Conservation (phyloP, 2,329 filamentous ascomycete species). For the Cercospora nicotianae region DNA sequence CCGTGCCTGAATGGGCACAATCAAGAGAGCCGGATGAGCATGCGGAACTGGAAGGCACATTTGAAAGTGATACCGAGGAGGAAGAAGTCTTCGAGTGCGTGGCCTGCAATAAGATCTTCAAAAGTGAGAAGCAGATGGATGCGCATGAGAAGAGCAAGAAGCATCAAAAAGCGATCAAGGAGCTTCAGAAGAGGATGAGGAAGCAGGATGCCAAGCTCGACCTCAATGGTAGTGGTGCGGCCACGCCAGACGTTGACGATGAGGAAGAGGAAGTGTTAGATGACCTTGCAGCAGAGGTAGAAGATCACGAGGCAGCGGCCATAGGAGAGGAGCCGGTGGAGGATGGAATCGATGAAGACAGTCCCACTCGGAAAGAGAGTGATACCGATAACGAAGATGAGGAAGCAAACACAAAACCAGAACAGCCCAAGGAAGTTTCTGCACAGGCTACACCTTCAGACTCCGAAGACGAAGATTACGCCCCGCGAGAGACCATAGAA, state of each 20-base stretch:
- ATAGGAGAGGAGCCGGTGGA: not conserved
- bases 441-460: not conserved
- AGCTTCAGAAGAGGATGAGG: slow-evolving; percentile 78
- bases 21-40: slow-evolving; percentile 55
- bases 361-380: not conserved
- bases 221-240: slow-evolving; percentile 43
- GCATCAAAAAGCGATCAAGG: slow-evolving; percentile 80
- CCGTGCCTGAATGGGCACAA: slow-evolving; percentile 74
- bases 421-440: not conserved
- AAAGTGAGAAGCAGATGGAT: slow-evolving; percentile 89
- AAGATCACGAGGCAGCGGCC: slow-evolving; percentile 24
- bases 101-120: slow-evolving; percentile 67
- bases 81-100: slow-evolving; percentile 62
- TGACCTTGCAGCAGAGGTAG: slow-evolving; percentile 29
- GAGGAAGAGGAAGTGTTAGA: slow-evolving; percentile 37
- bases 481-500: slow-evolving; percentile 44
- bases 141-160: slow-evolving; percentile 97
- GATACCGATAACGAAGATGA: slow-evolving; percentile 6
- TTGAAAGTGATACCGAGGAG: slow-evolving; percentile 47
- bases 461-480: slow-evolving; percentile 42
- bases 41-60: slow-evolving; percentile 45
- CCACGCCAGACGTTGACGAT: slow-evolving; percentile 36
- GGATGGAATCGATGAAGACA: not conserved
- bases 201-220: slow-evolving; percentile 68
- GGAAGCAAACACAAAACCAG: not conserved